Evolutionary conservation across 805 yeast genomes (phyloP), one percentile per base, ranked within the genome.

Genomic region (Teunomyces aglyptinius): DNA sequence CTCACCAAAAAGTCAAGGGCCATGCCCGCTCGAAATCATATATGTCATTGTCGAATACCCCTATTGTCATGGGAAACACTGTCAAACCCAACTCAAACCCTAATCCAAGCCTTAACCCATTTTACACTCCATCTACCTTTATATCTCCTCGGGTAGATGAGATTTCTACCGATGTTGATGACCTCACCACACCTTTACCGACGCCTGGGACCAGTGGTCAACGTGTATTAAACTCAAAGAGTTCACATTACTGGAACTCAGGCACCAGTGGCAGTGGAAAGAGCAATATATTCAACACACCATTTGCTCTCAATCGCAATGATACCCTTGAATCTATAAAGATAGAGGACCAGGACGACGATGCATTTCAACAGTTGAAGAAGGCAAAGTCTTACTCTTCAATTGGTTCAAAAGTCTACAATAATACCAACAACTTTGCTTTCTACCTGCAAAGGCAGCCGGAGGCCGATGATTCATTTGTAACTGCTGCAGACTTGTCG

Each of bases 61-160:
- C 62, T 18, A 34, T 49, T 38, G 34, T 46, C 13, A 38, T 42
- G 4, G 46, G 46, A 10, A 31, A 31, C 24, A 29, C 36, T 8
- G 27, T 41, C 18, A 38, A 39, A 18, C 46, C 51, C 15, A 41
- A 43, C 36, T 48, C 46, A 16, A 45, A 36, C 39, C 38, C 35
- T 32, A 31, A 36, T 34, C 13, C 43, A 13, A 46, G 41, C 29
- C 50, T 57, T 5, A 77, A 76, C 52, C 81, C 81, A 7, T 77
- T 76, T 56, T 76, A 75, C 55, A 74, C 76, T 1, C 79, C 78
- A 2, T 68, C 73, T 1, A 53, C 73, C 5, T 73, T 73, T 41
- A 44, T 73, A 38, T 70, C 79, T 12, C 80, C 81, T 6, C 67
- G 64, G 47, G 58, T 64, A 57, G 69, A 50, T 38, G 54, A 55